Base-by-base conservation (phyloP, 176 grass and related monocot genomes). In the Aegilops tauschii region DNA sequence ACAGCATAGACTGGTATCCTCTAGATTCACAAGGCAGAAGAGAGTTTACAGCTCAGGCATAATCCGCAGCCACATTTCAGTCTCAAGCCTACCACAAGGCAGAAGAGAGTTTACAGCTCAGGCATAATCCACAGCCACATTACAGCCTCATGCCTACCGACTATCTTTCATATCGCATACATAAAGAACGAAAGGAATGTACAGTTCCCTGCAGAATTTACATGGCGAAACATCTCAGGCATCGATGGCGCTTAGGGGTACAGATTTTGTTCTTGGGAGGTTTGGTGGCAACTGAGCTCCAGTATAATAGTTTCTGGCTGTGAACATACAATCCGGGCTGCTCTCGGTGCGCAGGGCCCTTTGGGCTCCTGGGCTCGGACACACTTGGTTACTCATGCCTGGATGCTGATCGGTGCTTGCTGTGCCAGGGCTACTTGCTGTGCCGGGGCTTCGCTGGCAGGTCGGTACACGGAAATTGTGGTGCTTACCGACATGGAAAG, bases 401-500 rank as follows among this genome's bases (percentile, higher is more conserved):
- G 18, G 25, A 56, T 78, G 78, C 21, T 82, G 65, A 29, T 77
- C 11, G 0, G 13, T 28, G 56, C 40, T 81, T 91, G 20, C 42
- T 58, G 65, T 32, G 30, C 54, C 78, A 3, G 63, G 82, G 83
- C 77, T 88, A 32, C 25, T 81, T 91, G 32, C 42, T 58, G 65
- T 32, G 30, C 54, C 78, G 4, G 63, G 82, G 83, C 77, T 88
- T 88, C 85, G 69, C 12, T 93, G 81, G 1, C 72, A 44, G 16
- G 78, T 80, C 0, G 94, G 91, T 14, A 94, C 59, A 17, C 84
- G 86, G 65, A 94, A 97, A 89, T 80, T 94, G 85, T 94, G 85
- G 58, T 92, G 91, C 71, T 91, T 97, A 29, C 92, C 90, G 0
- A 97, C 40, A 89, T 97, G 95, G 47, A 97, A 97, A 52, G 95